These are phyloP conservation scores for Phytophthora melonis DNA, from an alignment of 352 stramenopile genomes.

Conservation along the genomic window DNA sequence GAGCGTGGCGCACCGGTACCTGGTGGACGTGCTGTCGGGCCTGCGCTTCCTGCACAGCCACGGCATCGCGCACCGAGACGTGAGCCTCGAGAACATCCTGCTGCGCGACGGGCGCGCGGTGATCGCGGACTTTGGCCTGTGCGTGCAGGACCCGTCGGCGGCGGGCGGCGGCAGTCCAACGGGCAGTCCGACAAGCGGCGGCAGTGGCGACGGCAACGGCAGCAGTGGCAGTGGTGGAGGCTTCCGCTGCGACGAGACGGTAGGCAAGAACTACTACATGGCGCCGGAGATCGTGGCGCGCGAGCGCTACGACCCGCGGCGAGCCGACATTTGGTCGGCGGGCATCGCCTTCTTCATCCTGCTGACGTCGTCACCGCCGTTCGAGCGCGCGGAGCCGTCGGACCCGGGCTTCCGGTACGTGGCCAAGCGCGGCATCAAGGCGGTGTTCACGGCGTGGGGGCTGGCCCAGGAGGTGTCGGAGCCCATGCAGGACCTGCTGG, in stretches of 20 bases:
- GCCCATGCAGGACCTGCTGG: constrained; percentile 75
- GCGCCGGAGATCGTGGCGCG: constrained; percentile 92
- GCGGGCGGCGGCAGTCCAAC: neutral
- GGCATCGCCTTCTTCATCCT: constrained; percentile 96
- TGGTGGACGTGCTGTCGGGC: constrained; percentile 76
- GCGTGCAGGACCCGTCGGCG: constrained; percentile 50
- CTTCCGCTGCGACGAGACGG: constrained; percentile 65
- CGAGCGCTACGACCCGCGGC: constrained; percentile 92
- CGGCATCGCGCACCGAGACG: constrained; percentile 92
- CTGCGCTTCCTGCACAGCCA: constrained; percentile 71
- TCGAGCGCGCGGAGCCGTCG: constrained; percentile 85
- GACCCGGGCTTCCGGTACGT: constrained; percentile 92
- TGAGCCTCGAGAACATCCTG: constrained; percentile 98
- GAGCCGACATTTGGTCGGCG: constrained; percentile 93
- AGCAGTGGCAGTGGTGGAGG: no score
- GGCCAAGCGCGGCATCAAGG: constrained; percentile 71
- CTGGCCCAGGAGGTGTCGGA: constrained; percentile 54
- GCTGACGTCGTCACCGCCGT: constrained; percentile 93
- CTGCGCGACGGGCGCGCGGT: constrained; percentile 70
- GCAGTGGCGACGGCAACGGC: neutral
- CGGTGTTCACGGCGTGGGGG: constrained; percentile 78
- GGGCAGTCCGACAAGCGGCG: neutral
- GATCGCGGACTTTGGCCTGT: constrained; percentile 80
- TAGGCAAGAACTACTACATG: constrained; percentile 98
- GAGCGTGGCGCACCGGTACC: constrained; percentile 55